Conservation (phyloP, 208 protist genomes). For the Lotmaria passim region DNA sequence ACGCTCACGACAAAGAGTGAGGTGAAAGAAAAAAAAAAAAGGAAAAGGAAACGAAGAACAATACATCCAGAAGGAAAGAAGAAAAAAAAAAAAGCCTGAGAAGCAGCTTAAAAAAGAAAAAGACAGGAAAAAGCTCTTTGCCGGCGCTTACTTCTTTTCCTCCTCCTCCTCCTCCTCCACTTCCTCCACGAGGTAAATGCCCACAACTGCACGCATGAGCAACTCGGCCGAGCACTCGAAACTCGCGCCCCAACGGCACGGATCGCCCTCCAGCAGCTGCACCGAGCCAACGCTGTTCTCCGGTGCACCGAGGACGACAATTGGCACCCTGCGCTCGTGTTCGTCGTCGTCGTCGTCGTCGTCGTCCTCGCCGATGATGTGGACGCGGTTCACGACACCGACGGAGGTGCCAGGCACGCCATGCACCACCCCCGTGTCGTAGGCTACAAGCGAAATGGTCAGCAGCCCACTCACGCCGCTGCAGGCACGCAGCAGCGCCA, state of each 20-base stretch:
- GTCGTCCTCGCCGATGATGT: conserved; percentile 25
- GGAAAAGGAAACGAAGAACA: background rate
- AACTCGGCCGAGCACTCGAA: conserved; percentile 58
- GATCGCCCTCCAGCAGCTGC: conserved; percentile 85
- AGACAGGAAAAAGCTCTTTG: background rate
- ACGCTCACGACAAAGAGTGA: background rate
- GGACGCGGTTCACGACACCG: conserved; percentile 80
- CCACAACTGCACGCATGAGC: conserved; percentile 52
- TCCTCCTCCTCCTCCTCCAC: conserved; percentile 33
- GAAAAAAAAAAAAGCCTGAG: background rate
- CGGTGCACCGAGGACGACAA: conserved; percentile 7
- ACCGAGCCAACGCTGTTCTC: conserved; percentile 45
- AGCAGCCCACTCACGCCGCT: conserved; percentile 57
- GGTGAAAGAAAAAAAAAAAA: background rate
- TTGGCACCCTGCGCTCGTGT: conserved; percentile 5
- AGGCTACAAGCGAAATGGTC: conserved; percentile 78
- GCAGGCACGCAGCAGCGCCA: conserved; percentile 58
- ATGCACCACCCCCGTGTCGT: conserved; percentile 79
- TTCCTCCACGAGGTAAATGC: conserved; percentile 65
- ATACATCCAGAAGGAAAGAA: background rate
- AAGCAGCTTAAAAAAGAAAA: background rate
- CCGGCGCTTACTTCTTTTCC: background rate
- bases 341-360: conserved; percentile 16
- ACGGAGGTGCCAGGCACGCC: conserved; percentile 76
- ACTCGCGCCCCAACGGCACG: conserved; percentile 69